Conservation (phyloP, 1,284 basidiomycete species). For the Fomitopsis schrenkii region DNA sequence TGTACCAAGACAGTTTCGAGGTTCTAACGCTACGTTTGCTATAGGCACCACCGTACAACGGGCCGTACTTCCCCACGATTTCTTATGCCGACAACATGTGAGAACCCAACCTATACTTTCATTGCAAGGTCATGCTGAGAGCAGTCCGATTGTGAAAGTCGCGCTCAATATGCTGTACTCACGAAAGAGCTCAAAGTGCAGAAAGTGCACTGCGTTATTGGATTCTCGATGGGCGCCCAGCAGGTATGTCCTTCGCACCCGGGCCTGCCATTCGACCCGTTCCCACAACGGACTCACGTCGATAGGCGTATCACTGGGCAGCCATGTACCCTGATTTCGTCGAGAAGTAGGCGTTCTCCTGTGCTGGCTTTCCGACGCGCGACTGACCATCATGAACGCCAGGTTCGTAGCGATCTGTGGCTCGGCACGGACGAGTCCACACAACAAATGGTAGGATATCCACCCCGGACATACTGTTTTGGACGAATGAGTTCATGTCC, state of each 20-base stretch:
- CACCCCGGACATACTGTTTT: background rate
- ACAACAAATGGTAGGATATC: conserved; percentile 50
- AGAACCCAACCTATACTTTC: conserved; percentile 12
- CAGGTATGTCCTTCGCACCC: conserved; percentile 31
- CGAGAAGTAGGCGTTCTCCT: conserved; percentile 35
- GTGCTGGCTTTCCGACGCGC: background rate
- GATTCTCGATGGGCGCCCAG: conserved; percentile 63
- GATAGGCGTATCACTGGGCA: conserved; percentile 59
- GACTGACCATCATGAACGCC: conserved; percentile 2
- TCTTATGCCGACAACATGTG: conserved; percentile 58
- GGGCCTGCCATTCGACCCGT: background rate
- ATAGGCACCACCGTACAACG: conserved; percentile 37
- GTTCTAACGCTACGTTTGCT: background rate
- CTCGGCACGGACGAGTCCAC: conserved; percentile 56
- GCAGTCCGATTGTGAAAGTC: conserved; percentile 28
- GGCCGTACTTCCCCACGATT: conserved; percentile 37
- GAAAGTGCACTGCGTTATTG: conserved; percentile 47
- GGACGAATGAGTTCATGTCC: background rate
- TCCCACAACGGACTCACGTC: background rate
- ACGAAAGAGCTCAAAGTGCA: conserved; percentile 44
- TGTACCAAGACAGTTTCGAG: background rate
- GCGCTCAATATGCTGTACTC: conserved; percentile 52
- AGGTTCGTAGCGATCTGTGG: conserved; percentile 52
- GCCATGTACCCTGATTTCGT: conserved; percentile 56
- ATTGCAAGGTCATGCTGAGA: background rate